phyloP scores from a whole-genome alignment of 1,284 basidiomycete genomes.

The Trametes pubescens region DNA sequence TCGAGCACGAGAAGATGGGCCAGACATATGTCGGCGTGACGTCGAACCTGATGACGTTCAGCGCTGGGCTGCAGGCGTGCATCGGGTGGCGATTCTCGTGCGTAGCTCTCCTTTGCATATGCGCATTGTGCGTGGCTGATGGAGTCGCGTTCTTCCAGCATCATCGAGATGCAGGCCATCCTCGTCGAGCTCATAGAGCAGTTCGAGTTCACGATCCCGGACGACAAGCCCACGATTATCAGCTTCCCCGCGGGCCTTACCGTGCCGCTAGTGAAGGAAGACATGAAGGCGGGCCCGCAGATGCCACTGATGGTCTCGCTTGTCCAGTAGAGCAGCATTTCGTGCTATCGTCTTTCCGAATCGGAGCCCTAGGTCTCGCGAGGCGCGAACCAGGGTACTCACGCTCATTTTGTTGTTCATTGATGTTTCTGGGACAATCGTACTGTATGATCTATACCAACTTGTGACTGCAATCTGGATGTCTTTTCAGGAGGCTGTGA shows the following conservation, averaged over 20 bases:
- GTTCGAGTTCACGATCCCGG: slow-evolving; percentile 55
- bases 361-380: too few relatives aligned
- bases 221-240: slow-evolving; percentile 44
- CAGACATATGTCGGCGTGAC: slow-evolving; percentile 57
- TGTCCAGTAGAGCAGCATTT: slow-evolving; percentile 13
- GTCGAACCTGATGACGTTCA: slow-evolving; percentile 52
- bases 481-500: too few relatives aligned
- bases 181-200: slow-evolving; percentile 55
- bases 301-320: slow-evolving; percentile 32
- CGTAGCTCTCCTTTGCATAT: slow-evolving; percentile 2
- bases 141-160: slow-evolving; percentile 30
- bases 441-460: too few relatives aligned
- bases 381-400: too few relatives aligned
- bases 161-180: slow-evolving; percentile 60
- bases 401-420: too few relatives aligned
- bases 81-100: slow-evolving; percentile 59
- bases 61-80: slow-evolving; percentile 36
- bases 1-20: slow-evolving; percentile 50
- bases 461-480: too few relatives aligned
- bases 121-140: neutral
- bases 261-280: slow-evolving; percentile 55
- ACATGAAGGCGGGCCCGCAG: slow-evolving; percentile 49
- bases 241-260: slow-evolving; percentile 54
- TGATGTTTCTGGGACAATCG: too few relatives aligned
- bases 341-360: neutral